Conservation (phyloP, 2,329 filamentous ascomycete genomes). For the Balansia obtecta region DNA sequence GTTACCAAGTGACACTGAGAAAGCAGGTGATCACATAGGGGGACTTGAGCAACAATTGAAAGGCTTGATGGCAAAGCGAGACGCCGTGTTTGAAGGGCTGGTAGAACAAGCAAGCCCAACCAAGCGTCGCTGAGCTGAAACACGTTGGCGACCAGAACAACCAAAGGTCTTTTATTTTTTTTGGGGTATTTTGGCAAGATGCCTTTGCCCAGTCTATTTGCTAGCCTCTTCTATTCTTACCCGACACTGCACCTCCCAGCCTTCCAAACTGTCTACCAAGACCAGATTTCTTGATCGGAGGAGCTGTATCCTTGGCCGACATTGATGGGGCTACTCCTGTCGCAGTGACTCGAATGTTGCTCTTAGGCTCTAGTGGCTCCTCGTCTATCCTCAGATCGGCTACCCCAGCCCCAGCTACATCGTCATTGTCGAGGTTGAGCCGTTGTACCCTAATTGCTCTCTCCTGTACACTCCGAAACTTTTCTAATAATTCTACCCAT, state of each 20-base stretch:
- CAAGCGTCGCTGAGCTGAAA: constrained; percentile 20
- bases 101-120: constrained; percentile 49
- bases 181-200: not conserved
- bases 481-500: constrained; percentile 88
- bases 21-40: constrained; percentile 60
- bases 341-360: constrained; percentile 26
- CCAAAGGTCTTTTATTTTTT: too few species aligned
- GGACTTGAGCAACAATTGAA: constrained; percentile 51
- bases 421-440: constrained; percentile 37
- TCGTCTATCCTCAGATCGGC: constrained; percentile 31
- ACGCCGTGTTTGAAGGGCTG: constrained; percentile 62
- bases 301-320: constrained; percentile 36
- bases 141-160: constrained; percentile 3
- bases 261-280: constrained; percentile 58
- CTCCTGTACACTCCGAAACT: constrained; percentile 87
- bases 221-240: constrained; percentile 41
- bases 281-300: constrained; percentile 45
- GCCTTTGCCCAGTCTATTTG: not conserved
- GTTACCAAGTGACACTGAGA: constrained; percentile 56
- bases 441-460: constrained; percentile 61
- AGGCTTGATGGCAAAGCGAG: constrained; percentile 48
- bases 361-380: constrained; percentile 24
- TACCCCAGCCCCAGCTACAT: constrained; percentile 32
- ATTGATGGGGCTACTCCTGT: constrained; percentile 24
- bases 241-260: constrained; percentile 57